Evolutionary conservation across 352 stramenopile genomes (phyloP).

Genomic region (Phytophthora podocarpi): DNA sequence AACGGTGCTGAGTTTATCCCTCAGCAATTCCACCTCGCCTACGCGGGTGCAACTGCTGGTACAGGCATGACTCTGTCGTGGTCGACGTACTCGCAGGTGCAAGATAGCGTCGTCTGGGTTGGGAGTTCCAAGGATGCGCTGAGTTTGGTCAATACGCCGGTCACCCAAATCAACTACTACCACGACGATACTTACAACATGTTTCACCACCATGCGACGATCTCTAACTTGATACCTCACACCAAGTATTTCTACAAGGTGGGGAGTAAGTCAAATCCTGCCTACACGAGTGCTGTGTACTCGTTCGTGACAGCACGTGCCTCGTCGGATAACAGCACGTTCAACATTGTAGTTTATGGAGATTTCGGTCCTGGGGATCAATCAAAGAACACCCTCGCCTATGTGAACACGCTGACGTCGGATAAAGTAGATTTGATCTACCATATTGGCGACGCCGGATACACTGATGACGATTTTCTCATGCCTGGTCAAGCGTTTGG

Average conservation of each 20-base stretch:
- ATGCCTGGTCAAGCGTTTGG: constrained; percentile 33
- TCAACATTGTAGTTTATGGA: constrained; percentile 39
- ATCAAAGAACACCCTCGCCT: constrained; percentile 26
- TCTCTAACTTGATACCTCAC: constrained; percentile 34
- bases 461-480: constrained; percentile 28
- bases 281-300: constrained; percentile 31
- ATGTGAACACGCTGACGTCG: constrained; percentile 39
- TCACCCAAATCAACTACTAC: constrained; percentile 43
- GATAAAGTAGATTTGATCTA: constrained; percentile 35
- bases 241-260: constrained; percentile 50
- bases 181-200: constrained; percentile 47
- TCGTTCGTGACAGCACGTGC: constrained; percentile 42
- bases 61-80: constrained; percentile 61
- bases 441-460: constrained; percentile 55
- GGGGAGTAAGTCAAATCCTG: constrained; percentile 19
- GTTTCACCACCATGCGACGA: constrained; percentile 52
- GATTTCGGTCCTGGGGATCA: constrained; percentile 34
- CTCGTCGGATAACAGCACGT: constrained; percentile 21
- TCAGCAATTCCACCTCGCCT: constrained; percentile 64
- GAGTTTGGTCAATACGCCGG: constrained; percentile 11
- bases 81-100: constrained; percentile 40
- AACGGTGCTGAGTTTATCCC: constrained; percentile 53
- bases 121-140: constrained; percentile 12
- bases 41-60: constrained; percentile 40
- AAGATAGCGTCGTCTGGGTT: constrained; percentile 45